Evolutionary conservation across 2,329 filamentous ascomycete species (phyloP).

Genomic region (Arthrobotrys pseudoclavata): DNA sequence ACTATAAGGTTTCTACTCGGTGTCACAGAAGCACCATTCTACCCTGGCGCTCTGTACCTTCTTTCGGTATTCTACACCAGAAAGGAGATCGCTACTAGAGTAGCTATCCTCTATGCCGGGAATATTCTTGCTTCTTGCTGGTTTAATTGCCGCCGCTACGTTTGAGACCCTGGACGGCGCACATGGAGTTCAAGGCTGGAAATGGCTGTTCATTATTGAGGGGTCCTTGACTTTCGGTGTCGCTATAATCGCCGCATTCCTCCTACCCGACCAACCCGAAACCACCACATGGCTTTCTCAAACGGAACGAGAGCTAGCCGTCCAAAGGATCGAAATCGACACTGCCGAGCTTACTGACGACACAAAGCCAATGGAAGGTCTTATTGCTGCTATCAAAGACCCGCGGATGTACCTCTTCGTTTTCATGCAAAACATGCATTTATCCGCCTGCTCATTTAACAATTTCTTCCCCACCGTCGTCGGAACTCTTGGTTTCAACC

Average conservation of each 20-base stretch:
- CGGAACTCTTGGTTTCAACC: constrained; percentile 69
- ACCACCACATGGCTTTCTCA: constrained; percentile 68
- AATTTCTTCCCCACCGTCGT: constrained; percentile 68
- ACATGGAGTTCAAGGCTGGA: constrained; percentile 72
- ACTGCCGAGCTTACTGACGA: constrained; percentile 69
- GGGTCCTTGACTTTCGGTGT: constrained; percentile 69
- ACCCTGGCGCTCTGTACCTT: constrained; percentile 75
- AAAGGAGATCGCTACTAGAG: constrained; percentile 71
- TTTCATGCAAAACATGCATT: constrained; percentile 72
- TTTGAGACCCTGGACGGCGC: constrained; percentile 73
- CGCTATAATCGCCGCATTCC: constrained; percentile 66
- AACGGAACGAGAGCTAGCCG: constrained; percentile 69
- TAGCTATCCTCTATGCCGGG: constrained; percentile 73
- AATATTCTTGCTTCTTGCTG: constrained; percentile 73
- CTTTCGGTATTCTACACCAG: constrained; percentile 78
- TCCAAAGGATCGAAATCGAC: constrained; percentile 70
- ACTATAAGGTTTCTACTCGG: constrained; percentile 63
- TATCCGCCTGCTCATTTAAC: constrained; percentile 68
- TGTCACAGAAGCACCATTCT: constrained; percentile 68
- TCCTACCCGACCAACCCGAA: constrained; percentile 67
- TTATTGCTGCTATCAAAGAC: constrained; percentile 70
- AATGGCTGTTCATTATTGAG: constrained; percentile 74
- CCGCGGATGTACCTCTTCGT: constrained; percentile 71
- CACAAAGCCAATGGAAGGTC: constrained; percentile 68
- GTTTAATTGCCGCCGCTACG: constrained; percentile 73